Base-by-base conservation (phyloP, 1,284 basidiomycete genomes). In the Schizophyllum amplum region DNA sequence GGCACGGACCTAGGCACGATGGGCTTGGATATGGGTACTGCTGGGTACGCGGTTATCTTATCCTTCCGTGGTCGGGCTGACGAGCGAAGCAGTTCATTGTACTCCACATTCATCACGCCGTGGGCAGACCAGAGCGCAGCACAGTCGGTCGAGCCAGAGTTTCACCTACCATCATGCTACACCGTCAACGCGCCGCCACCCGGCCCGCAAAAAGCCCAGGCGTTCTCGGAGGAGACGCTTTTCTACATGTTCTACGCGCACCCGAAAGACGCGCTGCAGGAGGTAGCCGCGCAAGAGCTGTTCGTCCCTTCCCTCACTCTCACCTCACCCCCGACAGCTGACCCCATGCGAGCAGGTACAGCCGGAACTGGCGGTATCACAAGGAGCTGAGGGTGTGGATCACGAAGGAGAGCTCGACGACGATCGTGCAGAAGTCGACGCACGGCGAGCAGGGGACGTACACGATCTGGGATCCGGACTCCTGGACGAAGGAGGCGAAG, bases 171-270 rank as follows among this genome's bases (percentile, higher is more conserved):
- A 17, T 78, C 84, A 52, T 98, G 95, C 75, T 98, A 98, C 64
- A 70, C 74, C 68, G 94, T 89, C 69, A 95, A 98, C 48, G 87
- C 96, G 27, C 90, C 92, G 24, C 86, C 94, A 52, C 90, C 92
- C 47, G 91, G 93, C 5, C 88, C 92, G 59, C 82, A 75, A 63
- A 99, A 98, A 75, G 88, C 92, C 26, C 79, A 81, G 7, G 87
- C 88, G 61, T 98, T 99, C 71, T 90, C 89, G 68, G 96, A 99
- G 72, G 96, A 99, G 75, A 98, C 96, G 24, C 75, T 99, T 46
- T 98, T 99, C 75, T 98, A 94, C 81, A 96, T 98, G 84, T 99
- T 99, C 78, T 99, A 99, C 75, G 88, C 92, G 59, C 88, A 86
- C 71, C 94, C 96, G 57, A 79, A 93, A 66, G 96, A 99, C 73